Base-by-base conservation (phyloP, 345 rosid genomes). In the Hirschfeldia incana region DNA sequence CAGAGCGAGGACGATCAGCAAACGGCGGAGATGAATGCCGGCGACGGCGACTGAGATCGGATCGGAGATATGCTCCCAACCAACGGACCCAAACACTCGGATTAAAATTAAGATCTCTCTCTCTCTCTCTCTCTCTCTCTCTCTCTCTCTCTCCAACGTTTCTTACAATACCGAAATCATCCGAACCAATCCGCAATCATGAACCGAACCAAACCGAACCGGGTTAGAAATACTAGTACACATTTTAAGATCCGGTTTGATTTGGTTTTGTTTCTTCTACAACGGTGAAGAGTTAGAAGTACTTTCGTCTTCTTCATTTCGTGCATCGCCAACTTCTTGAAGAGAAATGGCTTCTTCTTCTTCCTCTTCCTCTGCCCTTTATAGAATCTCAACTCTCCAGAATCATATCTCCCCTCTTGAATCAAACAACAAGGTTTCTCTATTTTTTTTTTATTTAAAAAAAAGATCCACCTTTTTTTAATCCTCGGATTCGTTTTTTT, bases 301-400 rank as follows among this genome's bases (percentile, higher is more conserved):
- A 39, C 44, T 39, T 39, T 39, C 44, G 44, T 44, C 39, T 44
- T 44, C 53, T 49, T 51, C 57, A 2, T 51, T 51, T 6, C 57
- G 8, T 51, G 57, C 57, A 51, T 51, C 57, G 57, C 57, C 21
- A 51, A 51, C 57, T 51, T 51, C 21, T 51, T n/a, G 21, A 4
- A 33, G 46, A 70, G 69, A 59, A 71, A 90, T 88, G 89, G 81
- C 82, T 36, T 75, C 88, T 6, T 77, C 88, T 6, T 77, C 76
- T 72, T 58, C 58, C 0, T 53, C 75, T 60, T 60, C 77, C 12
- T 77, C 85, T 58, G 88, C 88, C 27, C 73, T 78, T 5, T 81
- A 80, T 69, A 83, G 92, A 83, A 70, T 89, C 70, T 85, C 88
- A 15, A 82, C 72, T 83, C 85, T 87, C 13, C 83, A 80, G 37